A percentile compares a stretch with the other conserved stretches of the same genome.
These are phyloP conservation scores for Prorocentrum cordatum DNA, from an alignment of 169 alveolate species.

Conservation along the genomic window DNA sequence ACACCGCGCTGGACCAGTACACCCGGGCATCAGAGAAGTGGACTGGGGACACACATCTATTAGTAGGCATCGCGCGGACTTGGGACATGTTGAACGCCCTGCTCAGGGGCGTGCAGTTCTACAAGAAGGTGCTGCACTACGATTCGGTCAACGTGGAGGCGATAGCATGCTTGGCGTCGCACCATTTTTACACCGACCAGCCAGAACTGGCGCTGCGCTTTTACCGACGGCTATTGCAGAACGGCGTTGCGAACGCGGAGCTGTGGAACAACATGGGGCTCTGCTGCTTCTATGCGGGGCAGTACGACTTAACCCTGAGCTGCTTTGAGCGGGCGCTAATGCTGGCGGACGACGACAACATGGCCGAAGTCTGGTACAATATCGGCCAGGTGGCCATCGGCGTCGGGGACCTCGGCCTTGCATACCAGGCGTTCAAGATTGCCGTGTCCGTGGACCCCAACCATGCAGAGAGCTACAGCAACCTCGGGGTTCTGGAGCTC, in stretches of 20 bases:
- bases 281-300: conserved; percentile 69
- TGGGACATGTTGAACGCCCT: conserved; percentile 41
- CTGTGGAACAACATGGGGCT: conserved; percentile 83
- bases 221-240: conserved; percentile 82
- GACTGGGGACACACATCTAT: conserved; percentile 74
- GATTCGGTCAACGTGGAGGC: conserved; percentile 85
- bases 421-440: conserved; percentile 70
- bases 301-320: conserved; percentile 81
- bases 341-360: conserved; percentile 80
- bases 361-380: conserved; percentile 82
- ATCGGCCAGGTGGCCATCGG: conserved; percentile 79
- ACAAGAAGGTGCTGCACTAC: conserved; percentile 74
- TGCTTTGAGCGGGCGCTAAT: conserved; percentile 85
- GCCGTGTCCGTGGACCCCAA: conserved; percentile 79
- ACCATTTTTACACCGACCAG: conserved; percentile 84
- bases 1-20: conserved; percentile 78
- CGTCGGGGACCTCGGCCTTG: conserved; percentile 81
- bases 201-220: conserved; percentile 86
- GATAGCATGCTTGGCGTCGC: conserved; percentile 83
- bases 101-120: conserved; percentile 53
- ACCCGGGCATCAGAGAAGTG: conserved; percentile 75
- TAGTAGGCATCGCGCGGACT: not conserved
- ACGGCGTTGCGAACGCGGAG: conserved; percentile 81
- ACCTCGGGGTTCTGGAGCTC: conserved; percentile 83
- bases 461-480: conserved; percentile 84